Evolutionary conservation across 2,329 filamentous ascomycete species (phyloP), one percentile per base, ranked within the genome.

Genomic region (Phialophora chinensis): DNA sequence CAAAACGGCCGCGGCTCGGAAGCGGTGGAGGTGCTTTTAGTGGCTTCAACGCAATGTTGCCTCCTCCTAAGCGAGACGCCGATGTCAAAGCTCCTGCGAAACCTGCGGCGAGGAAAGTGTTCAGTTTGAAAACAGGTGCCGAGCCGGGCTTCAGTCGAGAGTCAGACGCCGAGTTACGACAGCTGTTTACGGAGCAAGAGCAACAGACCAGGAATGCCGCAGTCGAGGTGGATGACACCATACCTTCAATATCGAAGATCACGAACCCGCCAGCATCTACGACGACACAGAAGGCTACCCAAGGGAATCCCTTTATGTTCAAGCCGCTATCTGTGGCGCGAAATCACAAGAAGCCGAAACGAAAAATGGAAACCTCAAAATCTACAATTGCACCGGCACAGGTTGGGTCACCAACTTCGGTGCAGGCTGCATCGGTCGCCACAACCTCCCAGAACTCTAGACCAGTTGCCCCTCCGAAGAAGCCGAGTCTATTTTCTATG

Each of bases 11-110:
- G 20, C 88, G 88, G 58, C 86, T 86, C 1, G 85, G 83, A 25
- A 85, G 85, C 3, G 84, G 83, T 23, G 85, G 85, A 3, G 87
- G 88, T 31, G 84, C 86, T 4, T 93, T 96, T 73, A 86, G 90
- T 60, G 91, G 89, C 2, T 95, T 97, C 81, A 95, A 94, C 76
- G 89, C 92, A 1, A 88, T 97, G 72, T 84, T 98, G 23, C 94
- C 94, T 2, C 84, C 93, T 29, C 93, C 94, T 3, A 98, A 97
- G 75, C 82, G 84, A 66, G 70, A 73, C 65, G 63, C 69, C 47
- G 62, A 70, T 44, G 63, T 72, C 42, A 66, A 68, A 52, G 27
- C 60, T 11, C 8, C 61, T 7, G 74, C 74, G 72, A 75, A 77
- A 68, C 72, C 78, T 73, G 67, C 82, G 74, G 75, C 85, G 72